phyloP scores from a whole-genome alignment of 176 grass and related monocot species.

The Rhipidocladum racemiflorum region DNA sequence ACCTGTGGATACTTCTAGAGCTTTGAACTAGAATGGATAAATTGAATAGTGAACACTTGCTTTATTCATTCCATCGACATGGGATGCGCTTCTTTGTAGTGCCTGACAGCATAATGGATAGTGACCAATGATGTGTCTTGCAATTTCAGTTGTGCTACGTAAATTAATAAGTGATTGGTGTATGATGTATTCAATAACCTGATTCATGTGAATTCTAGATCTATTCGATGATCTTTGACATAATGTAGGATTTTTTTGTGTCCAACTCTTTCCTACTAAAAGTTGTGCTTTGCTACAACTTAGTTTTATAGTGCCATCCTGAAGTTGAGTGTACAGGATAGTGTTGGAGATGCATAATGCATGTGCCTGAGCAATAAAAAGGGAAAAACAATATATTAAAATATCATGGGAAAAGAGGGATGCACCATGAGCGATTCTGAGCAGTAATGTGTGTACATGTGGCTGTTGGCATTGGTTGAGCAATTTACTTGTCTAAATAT shows the following conservation, averaged over 20 bases:
- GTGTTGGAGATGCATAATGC: slow-evolving; percentile 2
- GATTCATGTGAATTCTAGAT: neutral
- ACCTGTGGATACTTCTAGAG: neutral
- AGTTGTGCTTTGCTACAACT: neutral
- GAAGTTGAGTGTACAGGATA: neutral
- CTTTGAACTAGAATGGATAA: neutral
- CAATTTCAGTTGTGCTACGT: no score
- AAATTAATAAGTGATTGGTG: no score
- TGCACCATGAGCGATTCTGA: neutral
- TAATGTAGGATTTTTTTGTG: neutral
- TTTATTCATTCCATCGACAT: slow-evolving; percentile 1
- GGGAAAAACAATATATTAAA: neutral
- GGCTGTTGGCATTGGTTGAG: neutral
- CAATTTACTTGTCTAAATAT: slow-evolving; percentile 5
- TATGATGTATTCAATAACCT: neutral
- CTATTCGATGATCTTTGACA: neutral
- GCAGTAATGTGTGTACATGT: neutral
- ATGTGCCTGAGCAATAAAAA: neutral
- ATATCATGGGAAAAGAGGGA: slow-evolving; percentile 8
- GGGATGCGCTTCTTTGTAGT: neutral
- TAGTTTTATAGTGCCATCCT: neutral
- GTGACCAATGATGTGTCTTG: no score
- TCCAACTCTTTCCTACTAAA: neutral
- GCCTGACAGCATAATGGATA: neutral
- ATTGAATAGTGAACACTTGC: neutral